Conservation (phyloP, 2,329 filamentous ascomycete genomes). For the Fusarium subglutinans region DNA sequence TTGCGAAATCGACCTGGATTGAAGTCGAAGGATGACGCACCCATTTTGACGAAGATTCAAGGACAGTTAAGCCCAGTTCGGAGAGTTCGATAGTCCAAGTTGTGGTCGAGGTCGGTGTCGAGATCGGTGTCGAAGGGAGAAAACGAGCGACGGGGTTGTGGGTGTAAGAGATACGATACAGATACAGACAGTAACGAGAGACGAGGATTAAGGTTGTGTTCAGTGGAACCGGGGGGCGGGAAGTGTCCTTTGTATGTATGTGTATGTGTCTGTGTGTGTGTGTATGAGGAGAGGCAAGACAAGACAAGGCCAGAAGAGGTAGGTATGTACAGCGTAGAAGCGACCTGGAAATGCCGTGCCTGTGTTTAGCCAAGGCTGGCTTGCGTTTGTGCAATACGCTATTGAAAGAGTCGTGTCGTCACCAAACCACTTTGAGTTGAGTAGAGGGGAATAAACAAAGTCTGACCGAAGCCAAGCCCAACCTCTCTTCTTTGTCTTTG, state of each 20-base stretch:
- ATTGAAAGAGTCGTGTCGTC: conserved; percentile 37
- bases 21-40: conserved; percentile 39
- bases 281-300: conserved; percentile 9
- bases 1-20: conserved; percentile 6
- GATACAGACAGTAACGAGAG: conserved; percentile 9
- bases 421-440: conserved; percentile 26
- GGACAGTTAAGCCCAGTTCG: background rate
- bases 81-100: background rate
- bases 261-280: background rate
- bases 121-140: background rate
- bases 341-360: background rate
- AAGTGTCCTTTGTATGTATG: conserved; percentile 19
- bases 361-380: conserved; percentile 31
- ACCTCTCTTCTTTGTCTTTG: conserved; percentile 3
- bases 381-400: conserved; percentile 32
- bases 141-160: conserved; percentile 20
- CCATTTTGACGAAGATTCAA: conserved; percentile 47
- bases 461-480: conserved; percentile 15
- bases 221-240: conserved; percentile 19
- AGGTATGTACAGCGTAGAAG: background rate
- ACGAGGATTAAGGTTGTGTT: conserved; percentile 25
- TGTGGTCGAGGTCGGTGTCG: background rate
- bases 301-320: background rate
- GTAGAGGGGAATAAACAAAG: conserved; percentile 12
- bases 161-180: background rate